phyloP scores from a whole-genome alignment of 2,329 filamentous ascomycete genomes.

The Colletotrichum tamarilloi region DNA sequence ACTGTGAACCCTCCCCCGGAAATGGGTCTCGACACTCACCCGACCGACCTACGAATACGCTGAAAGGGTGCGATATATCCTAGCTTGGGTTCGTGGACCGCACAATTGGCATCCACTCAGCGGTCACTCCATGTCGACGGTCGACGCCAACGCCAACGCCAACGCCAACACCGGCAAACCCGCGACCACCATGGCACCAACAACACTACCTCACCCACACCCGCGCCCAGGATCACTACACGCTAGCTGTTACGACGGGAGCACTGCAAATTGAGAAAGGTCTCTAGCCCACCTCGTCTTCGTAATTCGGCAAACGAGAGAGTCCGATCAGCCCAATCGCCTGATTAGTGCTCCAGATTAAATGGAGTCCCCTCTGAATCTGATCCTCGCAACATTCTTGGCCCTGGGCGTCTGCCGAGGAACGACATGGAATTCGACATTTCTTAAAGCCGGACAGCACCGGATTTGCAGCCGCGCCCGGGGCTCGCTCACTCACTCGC shows the following conservation, averaged over 20 bases:
- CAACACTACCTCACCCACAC: background rate
- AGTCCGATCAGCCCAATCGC: conserved; percentile 32
- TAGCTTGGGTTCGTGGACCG: background rate
- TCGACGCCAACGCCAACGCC: conserved; percentile 3
- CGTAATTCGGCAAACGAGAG: conserved; percentile 34
- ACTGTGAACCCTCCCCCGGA: background rate
- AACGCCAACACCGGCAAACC: background rate
- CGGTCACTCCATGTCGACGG: conserved; percentile 5
- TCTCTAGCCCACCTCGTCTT: conserved; percentile 21
- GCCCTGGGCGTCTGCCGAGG: background rate
- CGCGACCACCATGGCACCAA: background rate
- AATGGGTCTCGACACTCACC: conserved; percentile 9
- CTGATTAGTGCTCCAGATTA: conserved; percentile 28
- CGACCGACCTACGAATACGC: background rate
- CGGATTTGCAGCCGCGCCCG: conserved; percentile 27
- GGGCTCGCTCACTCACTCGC: conserved; percentile 34
- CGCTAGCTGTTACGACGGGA: background rate
- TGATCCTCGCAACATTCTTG: conserved; percentile 21
- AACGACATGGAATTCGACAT: conserved; percentile 22
- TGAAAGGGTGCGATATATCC: background rate
- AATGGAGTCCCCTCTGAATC: conserved; percentile 22
- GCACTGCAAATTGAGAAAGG: conserved; percentile 11
- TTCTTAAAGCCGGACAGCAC: conserved; percentile 28
- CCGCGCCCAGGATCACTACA: background rate
- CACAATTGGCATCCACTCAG: conserved; percentile 1